These are phyloP conservation scores for Acanthochlamys bracteata DNA, from an alignment of 106 monocot species.

Conservation along the genomic window DNA sequence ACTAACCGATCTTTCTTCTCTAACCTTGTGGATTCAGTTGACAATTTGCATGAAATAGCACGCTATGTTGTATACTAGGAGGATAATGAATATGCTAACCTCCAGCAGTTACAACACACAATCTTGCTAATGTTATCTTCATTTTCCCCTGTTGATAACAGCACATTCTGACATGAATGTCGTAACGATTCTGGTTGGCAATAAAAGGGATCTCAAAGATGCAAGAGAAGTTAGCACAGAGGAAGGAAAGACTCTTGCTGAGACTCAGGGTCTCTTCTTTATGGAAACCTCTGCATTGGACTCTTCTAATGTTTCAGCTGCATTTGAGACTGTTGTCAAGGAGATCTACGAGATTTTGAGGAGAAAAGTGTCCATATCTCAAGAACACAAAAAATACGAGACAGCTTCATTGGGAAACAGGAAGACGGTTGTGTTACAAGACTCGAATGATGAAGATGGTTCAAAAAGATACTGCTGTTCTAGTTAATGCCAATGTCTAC, in stretches of 20 bases:
- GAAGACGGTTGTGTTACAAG: conserved; percentile 24
- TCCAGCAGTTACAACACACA: no score
- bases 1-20: no score
- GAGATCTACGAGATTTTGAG: conserved; percentile 48
- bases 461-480: conserved; percentile 28
- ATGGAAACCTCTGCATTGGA: conserved; percentile 46
- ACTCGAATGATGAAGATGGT: conserved; percentile 1
- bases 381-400: conserved; percentile 33
- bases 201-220: conserved; percentile 44
- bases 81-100: no score
- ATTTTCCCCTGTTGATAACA: conserved; percentile 7
- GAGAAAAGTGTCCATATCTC: conserved; percentile 24
- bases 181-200: conserved; percentile 45
- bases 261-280: conserved; percentile 39
- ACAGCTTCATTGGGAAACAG: conserved; percentile 13
- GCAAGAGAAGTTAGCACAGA: conserved; percentile 34
- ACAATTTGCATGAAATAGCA: no score
- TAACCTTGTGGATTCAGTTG: no score
- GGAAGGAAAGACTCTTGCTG: conserved; percentile 36
- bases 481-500: not conserved
- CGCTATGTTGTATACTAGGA: no score
- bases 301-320: conserved; percentile 37
- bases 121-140: not conserved
- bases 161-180: conserved; percentile 58
- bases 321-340: conserved; percentile 64